phyloP scores from a whole-genome alignment of 2,329 filamentous ascomycete species.

The Colletotrichum tofieldiae region DNA sequence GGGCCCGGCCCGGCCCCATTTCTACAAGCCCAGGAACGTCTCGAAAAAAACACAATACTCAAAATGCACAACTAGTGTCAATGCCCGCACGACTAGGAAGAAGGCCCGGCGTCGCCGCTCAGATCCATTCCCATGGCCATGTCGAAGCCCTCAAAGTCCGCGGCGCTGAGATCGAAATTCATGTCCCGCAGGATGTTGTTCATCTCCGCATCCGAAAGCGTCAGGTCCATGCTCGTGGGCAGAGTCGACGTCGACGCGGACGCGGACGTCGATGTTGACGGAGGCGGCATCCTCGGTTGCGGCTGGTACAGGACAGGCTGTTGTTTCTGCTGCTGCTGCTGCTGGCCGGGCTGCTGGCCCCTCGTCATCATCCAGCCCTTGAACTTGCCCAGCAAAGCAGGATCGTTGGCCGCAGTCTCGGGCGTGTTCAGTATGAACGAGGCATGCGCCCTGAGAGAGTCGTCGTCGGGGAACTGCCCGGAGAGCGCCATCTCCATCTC shows the following conservation, averaged over 20 bases:
- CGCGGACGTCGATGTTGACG: constrained; percentile 5
- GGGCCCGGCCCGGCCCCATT: no score
- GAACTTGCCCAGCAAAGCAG: constrained; percentile 68
- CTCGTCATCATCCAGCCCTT: constrained; percentile 60
- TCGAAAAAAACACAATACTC: neutral
- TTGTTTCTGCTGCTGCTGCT: constrained; percentile 18
- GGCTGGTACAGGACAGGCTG: neutral
- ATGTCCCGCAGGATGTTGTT: constrained; percentile 60
- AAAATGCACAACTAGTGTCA: neutral
- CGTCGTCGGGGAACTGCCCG: constrained; percentile 64
- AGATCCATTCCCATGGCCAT: constrained; percentile 39
- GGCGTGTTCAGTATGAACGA: constrained; percentile 63
- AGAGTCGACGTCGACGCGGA: constrained; percentile 40
- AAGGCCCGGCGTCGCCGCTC: constrained; percentile 14
- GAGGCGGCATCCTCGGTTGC: constrained; percentile 25
- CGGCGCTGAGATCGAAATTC: constrained; percentile 57
- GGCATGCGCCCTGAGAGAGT: constrained; percentile 62
- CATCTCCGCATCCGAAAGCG: constrained; percentile 57
- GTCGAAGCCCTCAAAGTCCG: constrained; percentile 45
- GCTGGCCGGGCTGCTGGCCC: constrained; percentile 19
- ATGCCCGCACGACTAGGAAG: neutral
- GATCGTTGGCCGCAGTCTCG: constrained; percentile 70
- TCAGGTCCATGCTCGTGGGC: constrained; percentile 52
- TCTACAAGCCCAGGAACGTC: no score
- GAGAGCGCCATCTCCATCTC: constrained; percentile 55